Percentiles rank a stretch among this genome's conserved stretches.
Evolutionary conservation across 257 asterid species (phyloP).

Genomic region (Fraxinus anomala): DNA sequence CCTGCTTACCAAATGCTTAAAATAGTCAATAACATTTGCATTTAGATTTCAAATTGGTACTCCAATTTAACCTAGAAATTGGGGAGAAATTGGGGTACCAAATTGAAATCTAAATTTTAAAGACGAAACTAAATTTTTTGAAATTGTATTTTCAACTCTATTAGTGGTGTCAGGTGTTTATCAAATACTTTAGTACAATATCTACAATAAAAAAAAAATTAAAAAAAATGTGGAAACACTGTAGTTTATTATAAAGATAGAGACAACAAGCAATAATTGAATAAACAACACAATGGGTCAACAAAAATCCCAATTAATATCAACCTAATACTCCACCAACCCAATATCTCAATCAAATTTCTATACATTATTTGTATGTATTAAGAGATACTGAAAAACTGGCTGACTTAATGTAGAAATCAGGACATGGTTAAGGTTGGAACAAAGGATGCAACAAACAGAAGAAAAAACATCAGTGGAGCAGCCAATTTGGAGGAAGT

Average conservation of each 20-base stretch:
- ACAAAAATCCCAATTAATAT: not conserved
- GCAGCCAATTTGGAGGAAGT: conserved; percentile 37
- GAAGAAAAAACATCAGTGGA: conserved; percentile 42
- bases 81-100: too few relatives aligned
- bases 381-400: not conserved
- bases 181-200: too few relatives aligned
- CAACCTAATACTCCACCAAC: not conserved
- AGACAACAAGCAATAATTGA: not conserved
- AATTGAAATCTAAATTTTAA: too few relatives aligned
- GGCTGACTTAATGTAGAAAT: not conserved
- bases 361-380: not conserved
- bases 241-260: not conserved
- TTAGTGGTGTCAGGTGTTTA: too few relatives aligned
- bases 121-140: too few relatives aligned
- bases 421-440: conserved; percentile 16
- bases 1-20: too few relatives aligned
- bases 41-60: too few relatives aligned
- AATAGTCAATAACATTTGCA: too few relatives aligned
- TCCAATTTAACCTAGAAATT: too few relatives aligned
- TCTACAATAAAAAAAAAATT: too few relatives aligned
- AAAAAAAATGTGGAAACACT: too few relatives aligned
- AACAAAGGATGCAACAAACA: conserved; percentile 37
- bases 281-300: not conserved
- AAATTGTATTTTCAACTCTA: too few relatives aligned
- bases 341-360: not conserved